phyloP scores from a whole-genome alignment of 176 grass and related monocot species.

The Pharus latifolius region DNA sequence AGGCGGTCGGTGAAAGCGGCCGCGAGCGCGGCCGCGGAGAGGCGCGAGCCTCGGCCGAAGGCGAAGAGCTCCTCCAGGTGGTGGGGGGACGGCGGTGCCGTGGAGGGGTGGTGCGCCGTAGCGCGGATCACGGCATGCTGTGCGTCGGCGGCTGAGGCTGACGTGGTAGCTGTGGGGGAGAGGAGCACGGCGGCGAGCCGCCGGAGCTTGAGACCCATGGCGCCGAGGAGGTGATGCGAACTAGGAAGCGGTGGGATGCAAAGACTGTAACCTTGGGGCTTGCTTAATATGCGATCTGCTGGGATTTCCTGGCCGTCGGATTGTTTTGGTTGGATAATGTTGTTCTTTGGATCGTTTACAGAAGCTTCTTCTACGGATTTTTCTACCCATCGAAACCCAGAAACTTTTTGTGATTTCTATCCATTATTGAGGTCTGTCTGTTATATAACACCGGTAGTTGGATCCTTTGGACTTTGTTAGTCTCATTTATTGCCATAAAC shows the following conservation, averaged over 20 bases:
- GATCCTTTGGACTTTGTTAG: too few relatives aligned
- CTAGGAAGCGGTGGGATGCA: neutral
- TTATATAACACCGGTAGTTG: too few relatives aligned
- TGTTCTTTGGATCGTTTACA: neutral
- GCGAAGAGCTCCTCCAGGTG: slow-evolving; percentile 70
- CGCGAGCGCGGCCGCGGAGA: slow-evolving; percentile 43
- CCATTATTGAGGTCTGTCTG: too few relatives aligned
- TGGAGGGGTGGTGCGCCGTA: slow-evolving; percentile 56
- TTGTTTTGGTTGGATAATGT: neutral
- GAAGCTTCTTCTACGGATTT: neutral
- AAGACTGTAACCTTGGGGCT: neutral
- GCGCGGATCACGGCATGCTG: slow-evolving; percentile 52
- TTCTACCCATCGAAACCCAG: too few relatives aligned
- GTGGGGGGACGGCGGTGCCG: slow-evolving; percentile 26
- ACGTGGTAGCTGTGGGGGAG: neutral
- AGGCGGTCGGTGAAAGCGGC: slow-evolving; percentile 52
- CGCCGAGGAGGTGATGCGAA: neutral
- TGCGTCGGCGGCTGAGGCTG: slow-evolving; percentile 27
- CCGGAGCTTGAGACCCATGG: slow-evolving; percentile 60
- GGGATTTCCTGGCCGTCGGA: neutral
- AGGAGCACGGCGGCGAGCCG: slow-evolving; percentile 43
- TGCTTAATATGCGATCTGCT: neutral
- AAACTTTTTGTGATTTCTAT: too few relatives aligned
- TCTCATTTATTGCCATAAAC: too few relatives aligned
- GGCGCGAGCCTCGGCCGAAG: slow-evolving; percentile 74